These are phyloP conservation scores for Penicillium paradoxum DNA, from an alignment of 495 filamentous ascomycete species.

Conservation along the genomic window DNA sequence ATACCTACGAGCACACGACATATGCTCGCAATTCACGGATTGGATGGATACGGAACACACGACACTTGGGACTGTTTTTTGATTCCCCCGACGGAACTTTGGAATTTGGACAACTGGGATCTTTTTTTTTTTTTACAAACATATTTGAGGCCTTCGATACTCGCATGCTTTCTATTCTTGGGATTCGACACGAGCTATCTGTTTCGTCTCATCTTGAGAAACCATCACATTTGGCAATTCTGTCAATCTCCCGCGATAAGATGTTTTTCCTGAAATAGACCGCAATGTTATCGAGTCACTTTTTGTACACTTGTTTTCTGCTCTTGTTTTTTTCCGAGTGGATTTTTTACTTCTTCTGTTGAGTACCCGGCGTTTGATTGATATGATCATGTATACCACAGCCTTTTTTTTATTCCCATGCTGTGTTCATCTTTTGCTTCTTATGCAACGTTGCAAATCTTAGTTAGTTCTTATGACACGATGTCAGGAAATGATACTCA, in stretches of 20 bases:
- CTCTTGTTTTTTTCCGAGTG: background rate
- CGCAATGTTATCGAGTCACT: background rate
- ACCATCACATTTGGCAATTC: background rate
- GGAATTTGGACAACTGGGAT: constrained; percentile 19
- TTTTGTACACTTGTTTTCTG: constrained; percentile 1
- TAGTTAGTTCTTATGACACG: background rate
- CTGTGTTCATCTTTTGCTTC: background rate
- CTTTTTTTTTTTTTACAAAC: constrained; percentile 13
- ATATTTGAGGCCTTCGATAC: constrained; percentile 19
- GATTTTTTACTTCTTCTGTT: background rate
- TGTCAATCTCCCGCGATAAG: background rate
- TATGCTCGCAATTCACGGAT: constrained; percentile 10
- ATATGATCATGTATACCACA: constrained; percentile 1
- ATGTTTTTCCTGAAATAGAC: background rate
- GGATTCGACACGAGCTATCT: background rate
- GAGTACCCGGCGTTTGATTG: background rate
- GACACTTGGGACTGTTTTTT: constrained; percentile 5
- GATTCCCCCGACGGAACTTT: constrained; percentile 11
- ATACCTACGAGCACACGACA: constrained; percentile 20
- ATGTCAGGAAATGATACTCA: background rate
- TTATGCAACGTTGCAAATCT: background rate
- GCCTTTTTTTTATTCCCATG: background rate
- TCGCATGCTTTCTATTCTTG: constrained; percentile 4
- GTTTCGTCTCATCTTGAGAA: background rate
- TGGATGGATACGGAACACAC: constrained; percentile 17